Conservation (phyloP, 2,329 filamentous ascomycete species). For the Dactylellina haptotyla region DNA sequence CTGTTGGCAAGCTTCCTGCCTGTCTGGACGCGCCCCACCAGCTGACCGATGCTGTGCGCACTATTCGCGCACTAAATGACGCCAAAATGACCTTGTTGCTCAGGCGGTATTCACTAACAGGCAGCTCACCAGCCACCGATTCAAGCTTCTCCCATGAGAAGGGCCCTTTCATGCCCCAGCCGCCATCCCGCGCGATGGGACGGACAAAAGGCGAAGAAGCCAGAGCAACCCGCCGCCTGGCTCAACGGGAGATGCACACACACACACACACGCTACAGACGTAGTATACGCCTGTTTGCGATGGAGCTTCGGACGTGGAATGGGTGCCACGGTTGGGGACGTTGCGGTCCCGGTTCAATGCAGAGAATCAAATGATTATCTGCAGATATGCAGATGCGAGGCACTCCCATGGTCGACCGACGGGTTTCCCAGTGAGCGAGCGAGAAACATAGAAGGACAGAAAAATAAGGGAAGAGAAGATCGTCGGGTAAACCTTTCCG, state of each 20-base stretch:
- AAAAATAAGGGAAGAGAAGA: neutral
- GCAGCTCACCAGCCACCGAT: conserved; percentile 29
- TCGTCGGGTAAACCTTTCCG: conserved; percentile 50
- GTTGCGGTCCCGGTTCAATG: conserved; percentile 38
- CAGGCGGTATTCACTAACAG: conserved; percentile 17
- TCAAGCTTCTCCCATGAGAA: conserved; percentile 12
- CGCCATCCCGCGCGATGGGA: conserved; percentile 3
- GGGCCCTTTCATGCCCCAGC: neutral
- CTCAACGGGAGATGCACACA: too few relatives aligned
- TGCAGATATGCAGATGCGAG: conserved; percentile 24
- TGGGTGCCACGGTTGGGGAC: too few relatives aligned
- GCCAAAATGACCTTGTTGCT: conserved; percentile 52
- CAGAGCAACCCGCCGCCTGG: too few relatives aligned
- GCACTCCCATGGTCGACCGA: conserved; percentile 23
- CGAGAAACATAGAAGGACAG: too few relatives aligned
- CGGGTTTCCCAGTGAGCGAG: too few relatives aligned
- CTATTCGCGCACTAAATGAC: conserved; percentile 33
- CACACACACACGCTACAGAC: too few relatives aligned
- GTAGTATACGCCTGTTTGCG: neutral
- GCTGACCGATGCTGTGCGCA: conserved; percentile 25
- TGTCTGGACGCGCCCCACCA: conserved; percentile 16
- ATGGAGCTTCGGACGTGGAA: neutral
- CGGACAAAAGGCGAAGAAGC: conserved; percentile 11
- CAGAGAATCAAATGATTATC: conserved; percentile 48
- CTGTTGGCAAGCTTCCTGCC: conserved; percentile 11